A percentile compares a stretch with the other conserved stretches of the same genome.
Evolutionary conservation across 192 early-diverging fungal species (phyloP).

Genomic region (Podila epigama): DNA sequence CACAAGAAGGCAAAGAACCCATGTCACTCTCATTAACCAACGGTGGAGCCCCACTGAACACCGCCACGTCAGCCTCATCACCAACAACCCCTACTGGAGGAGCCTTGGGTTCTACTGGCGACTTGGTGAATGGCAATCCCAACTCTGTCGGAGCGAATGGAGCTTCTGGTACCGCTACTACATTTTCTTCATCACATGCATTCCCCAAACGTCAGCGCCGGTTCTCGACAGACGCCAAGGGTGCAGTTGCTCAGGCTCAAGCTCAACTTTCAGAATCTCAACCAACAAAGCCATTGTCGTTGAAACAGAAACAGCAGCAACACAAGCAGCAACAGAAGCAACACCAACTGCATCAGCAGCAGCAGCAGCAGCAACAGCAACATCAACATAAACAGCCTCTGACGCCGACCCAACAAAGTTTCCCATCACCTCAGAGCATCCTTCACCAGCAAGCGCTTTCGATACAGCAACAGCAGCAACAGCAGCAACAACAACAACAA

Average conservation of each 20-base stretch:
- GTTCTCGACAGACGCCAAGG: conserved; percentile 50
- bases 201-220: conserved; percentile 49
- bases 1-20: conserved; percentile 25
- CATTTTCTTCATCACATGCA: conserved; percentile 26
- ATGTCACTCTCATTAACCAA: conserved; percentile 27
- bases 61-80: conserved; percentile 10
- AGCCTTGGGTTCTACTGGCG: background rate
- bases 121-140: background rate
- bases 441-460: conserved; percentile 34
- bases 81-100: conserved; percentile 39
- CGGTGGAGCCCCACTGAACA: background rate
- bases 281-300: conserved; percentile 9
- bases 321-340: background rate
- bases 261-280: conserved; percentile 24
- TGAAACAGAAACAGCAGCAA: conserved; percentile 46
- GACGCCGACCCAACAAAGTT: conserved; percentile 2
- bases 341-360: background rate
- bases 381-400: conserved; percentile 4
- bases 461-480: conserved; percentile 13
- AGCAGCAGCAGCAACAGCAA: conserved; percentile 13
- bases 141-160: background rate
- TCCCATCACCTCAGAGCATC: conserved; percentile 29
- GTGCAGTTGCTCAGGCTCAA: conserved; percentile 25
- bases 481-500: conserved; percentile 27
- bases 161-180: background rate